phyloP scores from a whole-genome alignment of 2,329 filamentous ascomycete species.

The Grosmannia serpens region DNA sequence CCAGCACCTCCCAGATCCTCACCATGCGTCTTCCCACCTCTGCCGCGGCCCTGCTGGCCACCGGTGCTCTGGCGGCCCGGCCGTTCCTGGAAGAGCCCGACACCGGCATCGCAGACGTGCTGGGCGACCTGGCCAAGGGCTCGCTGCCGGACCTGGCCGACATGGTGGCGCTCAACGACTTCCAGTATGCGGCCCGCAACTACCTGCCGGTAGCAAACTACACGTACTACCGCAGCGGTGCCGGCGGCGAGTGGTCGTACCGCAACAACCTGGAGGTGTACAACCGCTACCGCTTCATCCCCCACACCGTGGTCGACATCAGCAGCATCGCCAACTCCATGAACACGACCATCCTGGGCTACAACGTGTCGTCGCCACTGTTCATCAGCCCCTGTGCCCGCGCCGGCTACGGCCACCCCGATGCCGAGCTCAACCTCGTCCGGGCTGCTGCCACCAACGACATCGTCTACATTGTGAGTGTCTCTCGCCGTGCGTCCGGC shows the following conservation, averaged over 20 bases:
- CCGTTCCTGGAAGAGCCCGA: conserved; percentile 34
- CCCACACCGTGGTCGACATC: conserved; percentile 39
- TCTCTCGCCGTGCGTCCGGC: conserved; percentile 4
- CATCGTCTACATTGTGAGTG: conserved; percentile 34
- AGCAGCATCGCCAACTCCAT: conserved; percentile 28
- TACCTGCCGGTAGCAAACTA: conserved; percentile 62
- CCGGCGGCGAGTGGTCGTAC: conserved; percentile 43
- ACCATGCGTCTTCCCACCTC: conserved; percentile 29
- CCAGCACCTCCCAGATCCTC: no score
- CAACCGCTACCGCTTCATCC: conserved; percentile 34
- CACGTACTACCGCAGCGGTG: conserved; percentile 44
- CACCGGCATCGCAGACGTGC: conserved; percentile 29
- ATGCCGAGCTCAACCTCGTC: conserved; percentile 37
- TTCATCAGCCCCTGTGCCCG: conserved; percentile 36
- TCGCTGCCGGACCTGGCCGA: conserved; percentile 6
- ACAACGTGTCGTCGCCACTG: not conserved
- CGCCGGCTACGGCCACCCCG: conserved; percentile 30
- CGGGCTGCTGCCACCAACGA: conserved; percentile 34
- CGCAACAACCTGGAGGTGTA: conserved; percentile 46
- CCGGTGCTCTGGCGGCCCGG: conserved; percentile 27
- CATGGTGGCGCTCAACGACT: conserved; percentile 32
- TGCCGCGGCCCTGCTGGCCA: conserved; percentile 24
- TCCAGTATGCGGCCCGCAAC: conserved; percentile 28
- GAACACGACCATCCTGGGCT: conserved; percentile 26
- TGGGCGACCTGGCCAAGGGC: conserved; percentile 14